Conservation (phyloP, 352 stramenopile species). For the Phytophthora brassicae region DNA sequence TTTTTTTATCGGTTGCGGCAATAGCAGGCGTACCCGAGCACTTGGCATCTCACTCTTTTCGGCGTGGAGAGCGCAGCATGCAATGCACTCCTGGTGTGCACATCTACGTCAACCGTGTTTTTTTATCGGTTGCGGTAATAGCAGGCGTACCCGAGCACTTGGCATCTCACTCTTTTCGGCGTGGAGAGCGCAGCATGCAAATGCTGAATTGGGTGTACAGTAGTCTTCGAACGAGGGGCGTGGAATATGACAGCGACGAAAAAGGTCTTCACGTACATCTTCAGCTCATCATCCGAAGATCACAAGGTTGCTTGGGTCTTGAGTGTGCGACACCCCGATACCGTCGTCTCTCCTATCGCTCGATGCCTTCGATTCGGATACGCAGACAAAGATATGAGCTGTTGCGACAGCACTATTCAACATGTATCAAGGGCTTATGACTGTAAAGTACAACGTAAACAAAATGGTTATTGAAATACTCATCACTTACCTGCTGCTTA, state of each 20-base stretch:
- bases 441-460: not conserved
- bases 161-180: conserved; percentile 28
- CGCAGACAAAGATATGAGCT: not conserved
- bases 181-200: conserved; percentile 21
- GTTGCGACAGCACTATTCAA: not conserved
- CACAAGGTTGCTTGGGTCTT: not conserved
- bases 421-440: not conserved
- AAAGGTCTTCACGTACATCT: conserved; percentile 19
- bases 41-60: conserved; percentile 30
- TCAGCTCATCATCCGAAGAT: not conserved
- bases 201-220: not conserved
- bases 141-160: not conserved
- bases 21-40: not conserved
- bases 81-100: conserved; percentile 2
- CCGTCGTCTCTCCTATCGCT: not conserved
- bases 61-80: conserved; percentile 17
- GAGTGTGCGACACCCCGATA: not conserved
- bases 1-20: not conserved
- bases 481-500: not conserved
- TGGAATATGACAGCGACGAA: conserved; percentile 27
- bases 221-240: conserved; percentile 14
- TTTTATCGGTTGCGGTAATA: not conserved
- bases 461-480: not conserved
- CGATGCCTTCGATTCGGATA: not conserved
- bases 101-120: conserved; percentile 5